Percentiles rank a stretch among this genome's conserved stretches.
These are phyloP conservation scores for Solanum peruvianum DNA, from an alignment of 257 asterid genomes.

Conservation along the genomic window DNA sequence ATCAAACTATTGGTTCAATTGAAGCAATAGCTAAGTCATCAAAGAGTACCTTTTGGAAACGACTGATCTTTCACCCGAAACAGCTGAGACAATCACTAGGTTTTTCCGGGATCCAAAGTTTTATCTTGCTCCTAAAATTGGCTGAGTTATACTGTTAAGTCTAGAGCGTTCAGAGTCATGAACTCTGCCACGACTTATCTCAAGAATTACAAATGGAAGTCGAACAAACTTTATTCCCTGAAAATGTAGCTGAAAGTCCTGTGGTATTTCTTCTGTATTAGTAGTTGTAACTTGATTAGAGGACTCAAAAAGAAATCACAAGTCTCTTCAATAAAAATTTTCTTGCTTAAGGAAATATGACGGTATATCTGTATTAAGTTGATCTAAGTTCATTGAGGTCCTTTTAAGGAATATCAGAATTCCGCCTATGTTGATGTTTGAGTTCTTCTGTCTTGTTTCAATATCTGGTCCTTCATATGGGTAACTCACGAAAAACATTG, in stretches of 20 bases:
- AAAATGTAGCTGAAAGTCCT: neutral
- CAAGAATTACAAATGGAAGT: neutral
- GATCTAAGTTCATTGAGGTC: neutral
- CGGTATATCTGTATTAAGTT: neutral
- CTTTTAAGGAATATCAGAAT: neutral
- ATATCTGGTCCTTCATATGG: neutral
- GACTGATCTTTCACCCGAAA: slow-evolving; percentile 84
- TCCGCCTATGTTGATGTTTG: neutral
- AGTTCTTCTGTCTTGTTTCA: neutral
- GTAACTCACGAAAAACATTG: neutral
- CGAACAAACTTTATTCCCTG: neutral
- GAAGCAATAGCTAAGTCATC: slow-evolving; percentile 89
- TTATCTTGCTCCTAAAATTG: slow-evolving; percentile 69
- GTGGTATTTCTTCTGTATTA: neutral
- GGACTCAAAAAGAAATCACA: neutral
- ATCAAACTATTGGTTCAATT: slow-evolving; percentile 87
- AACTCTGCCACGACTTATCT: neutral
- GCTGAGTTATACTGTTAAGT: neutral
- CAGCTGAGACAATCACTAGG: slow-evolving; percentile 64
- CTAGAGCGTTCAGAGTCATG: neutral
- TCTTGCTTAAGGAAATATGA: neutral
- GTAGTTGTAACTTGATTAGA: neutral
- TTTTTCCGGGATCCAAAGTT: slow-evolving; percentile 77
- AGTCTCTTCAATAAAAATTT: neutral
- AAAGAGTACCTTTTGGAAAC: slow-evolving; percentile 62